phyloP scores from a whole-genome alignment of 768 basidiomycete genomes.

The Russula emetica region DNA sequence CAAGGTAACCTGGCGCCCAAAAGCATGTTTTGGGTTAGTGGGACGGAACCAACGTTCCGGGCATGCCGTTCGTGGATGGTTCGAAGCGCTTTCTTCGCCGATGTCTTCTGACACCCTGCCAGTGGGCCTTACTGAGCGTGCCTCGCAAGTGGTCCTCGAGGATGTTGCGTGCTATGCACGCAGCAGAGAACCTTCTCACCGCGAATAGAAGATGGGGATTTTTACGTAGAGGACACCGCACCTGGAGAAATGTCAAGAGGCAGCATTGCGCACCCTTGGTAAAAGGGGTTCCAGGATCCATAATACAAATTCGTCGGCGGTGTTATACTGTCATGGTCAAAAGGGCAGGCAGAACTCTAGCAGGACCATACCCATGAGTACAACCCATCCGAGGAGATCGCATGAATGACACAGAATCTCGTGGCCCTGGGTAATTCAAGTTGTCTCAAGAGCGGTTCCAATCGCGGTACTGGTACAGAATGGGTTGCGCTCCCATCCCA shows the following conservation, averaged over 20 bases:
- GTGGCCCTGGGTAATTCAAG: background rate
- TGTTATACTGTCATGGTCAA: background rate
- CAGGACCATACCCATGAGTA: background rate
- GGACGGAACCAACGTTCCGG: conserved; percentile 18
- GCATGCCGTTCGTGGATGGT: conserved; percentile 3
- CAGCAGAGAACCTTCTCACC: background rate
- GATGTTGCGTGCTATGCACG: conserved; percentile 12
- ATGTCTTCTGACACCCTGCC: background rate
- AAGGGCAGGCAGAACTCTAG: background rate
- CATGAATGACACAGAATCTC: background rate
- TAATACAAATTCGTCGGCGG: background rate
- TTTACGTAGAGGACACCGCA: background rate
- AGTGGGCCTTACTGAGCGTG: background rate
- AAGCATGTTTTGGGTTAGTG: conserved; percentile 1
- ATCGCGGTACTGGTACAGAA: no score
- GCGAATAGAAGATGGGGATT: background rate
- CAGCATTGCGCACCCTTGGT: background rate
- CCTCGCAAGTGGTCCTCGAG: conserved; percentile 12
- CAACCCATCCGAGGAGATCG: background rate
- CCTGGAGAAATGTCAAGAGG: background rate
- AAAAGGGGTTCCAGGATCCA: background rate
- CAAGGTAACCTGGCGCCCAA: conserved; percentile 20
- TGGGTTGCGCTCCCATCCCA: no score
- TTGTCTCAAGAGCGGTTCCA: background rate
- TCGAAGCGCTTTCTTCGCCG: background rate